Evolutionary conservation across 208 protist genomes (phyloP).

Genomic region (Trypanosomatidae sp.): DNA sequence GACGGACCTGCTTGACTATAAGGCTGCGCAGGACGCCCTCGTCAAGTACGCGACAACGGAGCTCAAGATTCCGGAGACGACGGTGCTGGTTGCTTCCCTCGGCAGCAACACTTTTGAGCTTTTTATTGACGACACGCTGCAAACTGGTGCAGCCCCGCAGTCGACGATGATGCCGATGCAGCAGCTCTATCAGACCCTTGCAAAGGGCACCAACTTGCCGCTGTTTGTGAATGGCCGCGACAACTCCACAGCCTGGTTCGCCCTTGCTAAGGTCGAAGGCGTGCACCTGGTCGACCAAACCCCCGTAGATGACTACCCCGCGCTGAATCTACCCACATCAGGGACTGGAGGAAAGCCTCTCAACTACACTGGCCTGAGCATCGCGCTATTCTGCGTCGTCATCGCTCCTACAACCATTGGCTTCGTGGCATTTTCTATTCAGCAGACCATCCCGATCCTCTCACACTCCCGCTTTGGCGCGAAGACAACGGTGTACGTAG

Average conservation of each 20-base stretch:
- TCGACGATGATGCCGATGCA: constrained; percentile 27
- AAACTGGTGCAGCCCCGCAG: constrained; percentile 30
- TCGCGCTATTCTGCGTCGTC: constrained; percentile 55
- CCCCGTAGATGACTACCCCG: constrained; percentile 21
- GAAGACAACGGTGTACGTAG: constrained; percentile 26
- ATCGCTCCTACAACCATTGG: constrained; percentile 50
- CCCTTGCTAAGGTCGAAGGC: constrained; percentile 43
- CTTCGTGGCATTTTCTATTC: constrained; percentile 75
- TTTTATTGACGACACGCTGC: constrained; percentile 27
- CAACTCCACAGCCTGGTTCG: constrained; percentile 40
- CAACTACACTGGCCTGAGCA: constrained; percentile 31
- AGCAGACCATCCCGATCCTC: constrained; percentile 58
- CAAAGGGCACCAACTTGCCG: constrained; percentile 27
- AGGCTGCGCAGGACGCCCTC: constrained; percentile 16
- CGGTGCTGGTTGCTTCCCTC: constrained; percentile 24
- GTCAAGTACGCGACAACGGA: constrained; percentile 6
- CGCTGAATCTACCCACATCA: constrained; percentile 21
- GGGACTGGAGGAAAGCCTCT: not conserved
- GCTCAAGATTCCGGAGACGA: constrained; percentile 18
- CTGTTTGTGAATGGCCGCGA: constrained; percentile 21
- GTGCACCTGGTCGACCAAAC: constrained; percentile 40
- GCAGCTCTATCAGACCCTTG: constrained; percentile 29
- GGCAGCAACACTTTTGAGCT: constrained; percentile 25
- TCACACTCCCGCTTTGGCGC: constrained; percentile 28
- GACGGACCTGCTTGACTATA: constrained; percentile 27